phyloP scores from a whole-genome alignment of 2,329 filamentous ascomycete species.

The Ophiostoma ips region DNA sequence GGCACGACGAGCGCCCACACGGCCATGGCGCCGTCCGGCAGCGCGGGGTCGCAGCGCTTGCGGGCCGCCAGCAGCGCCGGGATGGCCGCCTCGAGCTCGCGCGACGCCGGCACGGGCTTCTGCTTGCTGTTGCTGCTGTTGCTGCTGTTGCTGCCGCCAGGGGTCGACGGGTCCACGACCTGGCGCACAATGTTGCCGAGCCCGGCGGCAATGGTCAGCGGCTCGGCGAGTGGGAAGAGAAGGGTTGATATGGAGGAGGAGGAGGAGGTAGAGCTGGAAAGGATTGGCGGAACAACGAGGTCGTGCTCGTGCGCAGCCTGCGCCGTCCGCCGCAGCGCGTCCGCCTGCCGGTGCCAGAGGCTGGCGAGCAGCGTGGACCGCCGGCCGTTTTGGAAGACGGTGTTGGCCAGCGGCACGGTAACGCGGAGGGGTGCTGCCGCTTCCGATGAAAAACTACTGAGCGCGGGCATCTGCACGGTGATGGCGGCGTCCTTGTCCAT shows the following conservation, averaged over 20 bases:
- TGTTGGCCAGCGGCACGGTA: conserved; percentile 60
- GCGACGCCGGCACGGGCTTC: conserved; percentile 45
- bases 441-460: conserved; percentile 7
- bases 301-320: conserved; percentile 19
- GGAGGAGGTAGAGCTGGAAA: not conserved
- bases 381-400: conserved; percentile 58
- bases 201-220: conserved; percentile 47
- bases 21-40: conserved; percentile 31
- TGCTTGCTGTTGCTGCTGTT: no score
- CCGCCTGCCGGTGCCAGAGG: conserved; percentile 21
- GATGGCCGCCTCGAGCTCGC: conserved; percentile 55
- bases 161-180: conserved; percentile 28
- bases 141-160: conserved; percentile 13
- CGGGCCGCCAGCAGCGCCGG: conserved; percentile 16
- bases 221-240: conserved; percentile 47
- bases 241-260: conserved; percentile 21
- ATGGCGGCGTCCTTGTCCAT: conserved; percentile 28
- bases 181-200: conserved; percentile 69
- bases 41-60: conserved; percentile 4
- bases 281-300: conserved; percentile 8
- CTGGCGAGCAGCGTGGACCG: conserved; percentile 42
- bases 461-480: conserved; percentile 25
- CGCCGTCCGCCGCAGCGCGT: conserved; percentile 9
- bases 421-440: conserved; percentile 23
- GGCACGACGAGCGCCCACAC: conserved; percentile 64